Conservation (phyloP, 192 early-diverging fungal genomes). For the Umbelopsis vinacea region DNA sequence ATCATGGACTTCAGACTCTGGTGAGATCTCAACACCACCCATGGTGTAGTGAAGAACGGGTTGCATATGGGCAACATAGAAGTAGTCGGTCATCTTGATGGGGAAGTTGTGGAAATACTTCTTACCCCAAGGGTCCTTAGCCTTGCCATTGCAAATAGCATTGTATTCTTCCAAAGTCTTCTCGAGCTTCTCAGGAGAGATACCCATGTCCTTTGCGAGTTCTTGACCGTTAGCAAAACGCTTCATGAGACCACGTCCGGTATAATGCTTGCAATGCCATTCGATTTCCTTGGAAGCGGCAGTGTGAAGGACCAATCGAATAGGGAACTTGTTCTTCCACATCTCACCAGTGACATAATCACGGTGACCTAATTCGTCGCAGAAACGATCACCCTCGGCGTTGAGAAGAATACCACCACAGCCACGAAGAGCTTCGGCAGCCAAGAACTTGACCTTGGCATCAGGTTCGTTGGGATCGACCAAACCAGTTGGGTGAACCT, state of each 20-base stretch:
- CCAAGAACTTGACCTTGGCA: constrained; percentile 92
- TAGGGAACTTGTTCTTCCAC: constrained; percentile 84
- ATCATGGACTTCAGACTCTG: constrained; percentile 64
- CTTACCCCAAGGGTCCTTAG: constrained; percentile 71
- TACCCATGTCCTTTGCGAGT: constrained; percentile 79
- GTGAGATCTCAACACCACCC: constrained; percentile 86
- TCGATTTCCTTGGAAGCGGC: constrained; percentile 88
- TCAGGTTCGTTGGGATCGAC: constrained; percentile 89
- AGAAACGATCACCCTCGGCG: constrained; percentile 85
- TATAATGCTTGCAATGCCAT: constrained; percentile 93
- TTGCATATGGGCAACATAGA: constrained; percentile 74
- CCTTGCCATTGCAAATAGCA: constrained; percentile 54
- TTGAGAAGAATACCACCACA: constrained; percentile 86
- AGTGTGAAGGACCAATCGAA: constrained; percentile 82
- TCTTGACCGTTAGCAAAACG: constrained; percentile 74
- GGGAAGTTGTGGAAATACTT: constrained; percentile 67
- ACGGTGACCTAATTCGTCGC: constrained; percentile 92
- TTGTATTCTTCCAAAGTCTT: constrained; percentile 66
- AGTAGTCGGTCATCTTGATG: constrained; percentile 58
- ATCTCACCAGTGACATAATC: constrained; percentile 92
- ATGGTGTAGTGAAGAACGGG: constrained; percentile 90
- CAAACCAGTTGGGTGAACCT: constrained; percentile 97
- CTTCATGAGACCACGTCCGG: constrained; percentile 89
- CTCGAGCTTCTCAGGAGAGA: constrained; percentile 52
- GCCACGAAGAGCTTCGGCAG: constrained; percentile 95